Base-by-base conservation (phyloP, 345 rosid genomes). In the Populus pruinosa region DNA sequence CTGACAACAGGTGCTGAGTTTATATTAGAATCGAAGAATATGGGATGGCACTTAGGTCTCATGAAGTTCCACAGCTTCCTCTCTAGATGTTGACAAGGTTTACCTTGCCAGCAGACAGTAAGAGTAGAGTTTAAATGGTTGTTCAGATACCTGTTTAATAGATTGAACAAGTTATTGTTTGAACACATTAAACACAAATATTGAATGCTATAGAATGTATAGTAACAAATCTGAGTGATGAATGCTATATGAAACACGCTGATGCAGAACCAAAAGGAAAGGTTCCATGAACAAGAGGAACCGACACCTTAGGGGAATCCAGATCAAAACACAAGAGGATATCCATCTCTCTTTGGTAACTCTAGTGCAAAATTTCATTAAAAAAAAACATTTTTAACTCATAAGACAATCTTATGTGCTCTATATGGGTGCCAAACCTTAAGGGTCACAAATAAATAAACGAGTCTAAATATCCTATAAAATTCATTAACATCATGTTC, bases 31-130 rank as follows among this genome's bases (percentile, higher is more conserved):
- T 95, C 99, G 4, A 86, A 89, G 82, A 95, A 89, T 77, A 91
- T 81, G 67, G 98, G 88, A 84, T 91, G 93, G 79, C 97, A 93
- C 85, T 88, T 91, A 5, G 94, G 97, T 69, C 88, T 86, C 86
- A 90, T 73, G 85, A 86, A 95, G 85, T 31, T 72, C 36, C 77
- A 78, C 71, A 95, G 64, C 83, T 87, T 93, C 10, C 39, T 67
- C 82, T 84, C 70, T 49, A 93, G 84, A 47, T 78, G 80, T 35
- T 56, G 59, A 43, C 82, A 76, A 39, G 91, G 97, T 82, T 85
- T 86, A 56, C 81, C 83, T 74, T 85, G 86, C 98, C 92, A 89
- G 63, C 81, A 63, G 62, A 95, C 83, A 1, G 92, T 89, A 73
- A 95, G 90, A 44, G 90, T 82, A 25, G 89, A 89, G 25, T 89